phyloP scores from a whole-genome alignment of 2,329 filamentous ascomycete species.

The Elsinoe perseae region DNA sequence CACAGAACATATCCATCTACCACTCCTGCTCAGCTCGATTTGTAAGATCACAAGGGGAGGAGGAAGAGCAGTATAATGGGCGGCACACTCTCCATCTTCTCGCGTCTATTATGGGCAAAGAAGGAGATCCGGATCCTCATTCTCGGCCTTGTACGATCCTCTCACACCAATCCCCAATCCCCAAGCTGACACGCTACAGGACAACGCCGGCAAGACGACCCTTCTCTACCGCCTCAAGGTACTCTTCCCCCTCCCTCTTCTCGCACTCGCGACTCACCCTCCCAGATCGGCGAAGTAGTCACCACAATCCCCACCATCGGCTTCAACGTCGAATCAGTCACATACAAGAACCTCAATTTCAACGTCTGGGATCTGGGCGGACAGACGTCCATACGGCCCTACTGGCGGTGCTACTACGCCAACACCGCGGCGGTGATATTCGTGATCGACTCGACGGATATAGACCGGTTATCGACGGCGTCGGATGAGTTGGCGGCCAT shows the following conservation, averaged over 20 bases:
- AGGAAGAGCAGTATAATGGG: slow-evolving; percentile 40
- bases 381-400: slow-evolving; percentile 96
- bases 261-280: neutral
- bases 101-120: slow-evolving; percentile 78
- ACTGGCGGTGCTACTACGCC: slow-evolving; percentile 99
- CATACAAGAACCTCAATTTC: slow-evolving; percentile 97
- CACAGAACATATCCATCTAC: neutral
- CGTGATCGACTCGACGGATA: slow-evolving; percentile 96
- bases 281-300: slow-evolving; percentile 92
- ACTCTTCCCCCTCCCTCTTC: slow-evolving; percentile 17
- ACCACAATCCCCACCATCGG: slow-evolving; percentile 99
- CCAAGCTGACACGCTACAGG: slow-evolving; percentile 45
- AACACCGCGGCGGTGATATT: slow-evolving; percentile 98
- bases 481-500: slow-evolving; percentile 89
- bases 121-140: slow-evolving; percentile 98
- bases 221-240: slow-evolving; percentile 94
- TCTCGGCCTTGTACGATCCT: slow-evolving; percentile 67
- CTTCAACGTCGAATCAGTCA: slow-evolving; percentile 98
- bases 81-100: slow-evolving; percentile 48
- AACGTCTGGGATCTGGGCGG: slow-evolving; percentile 98
- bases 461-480: slow-evolving; percentile 86
- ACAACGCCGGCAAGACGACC: slow-evolving; percentile 98
- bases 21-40: neutral
- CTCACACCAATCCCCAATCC: neutral
- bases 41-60: slow-evolving; percentile 4